Base-by-base conservation (phyloP, 352 stramenopile genomes). In the Plasmopara viticola region DNA sequence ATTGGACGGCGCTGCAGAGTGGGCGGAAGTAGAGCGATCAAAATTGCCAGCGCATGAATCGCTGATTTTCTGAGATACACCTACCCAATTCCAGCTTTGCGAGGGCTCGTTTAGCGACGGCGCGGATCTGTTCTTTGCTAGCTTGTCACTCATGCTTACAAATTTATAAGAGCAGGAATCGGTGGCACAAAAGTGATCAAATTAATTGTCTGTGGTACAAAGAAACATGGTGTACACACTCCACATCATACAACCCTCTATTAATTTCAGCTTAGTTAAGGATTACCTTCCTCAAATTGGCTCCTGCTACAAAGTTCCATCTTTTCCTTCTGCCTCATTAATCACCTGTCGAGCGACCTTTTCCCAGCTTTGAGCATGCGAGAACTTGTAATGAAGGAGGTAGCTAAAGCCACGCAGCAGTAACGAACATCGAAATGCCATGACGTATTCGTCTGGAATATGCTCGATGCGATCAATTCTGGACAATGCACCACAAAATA, bases 371-470 rank as follows among this genome's bases (percentile, higher is more conserved):
- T 90, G 64, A 6, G 84, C 78, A 57, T 90, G 78, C 12, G 84
- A 95, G 56, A 90, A 89, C 54, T 87, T 85, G 68, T 92, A 93
- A 58, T 90, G 80, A 29, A 92, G 58, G 33, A 86, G 55, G 50
- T 90, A 87, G 62, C 82, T 92, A 56, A 95, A 89, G 38, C 85
- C 85, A 18, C 85, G 82, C 28, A 95, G 60, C 44, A 95, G 62
- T 35, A 95, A 69, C 34, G 85, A 95, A 42, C 77, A 82, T 51
- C 85, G 80, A 52, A 89, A 92, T 13, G 84, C 81, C 84, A 94
- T 94, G 33, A 94, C 78, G 52, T 90, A 94, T 49, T 94, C 84
- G 48, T 92, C 80, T 14, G 78, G 76, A 53, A 90, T 85, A 56
- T 87, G 71, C 56, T 82, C 78, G 53, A 94, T 86, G 9, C 73